Percentiles rank a stretch among this genome's conserved stretches.
These are phyloP conservation scores for Corymbia citriodora DNA, from an alignment of 441 rosid species.

Conservation along the genomic window DNA sequence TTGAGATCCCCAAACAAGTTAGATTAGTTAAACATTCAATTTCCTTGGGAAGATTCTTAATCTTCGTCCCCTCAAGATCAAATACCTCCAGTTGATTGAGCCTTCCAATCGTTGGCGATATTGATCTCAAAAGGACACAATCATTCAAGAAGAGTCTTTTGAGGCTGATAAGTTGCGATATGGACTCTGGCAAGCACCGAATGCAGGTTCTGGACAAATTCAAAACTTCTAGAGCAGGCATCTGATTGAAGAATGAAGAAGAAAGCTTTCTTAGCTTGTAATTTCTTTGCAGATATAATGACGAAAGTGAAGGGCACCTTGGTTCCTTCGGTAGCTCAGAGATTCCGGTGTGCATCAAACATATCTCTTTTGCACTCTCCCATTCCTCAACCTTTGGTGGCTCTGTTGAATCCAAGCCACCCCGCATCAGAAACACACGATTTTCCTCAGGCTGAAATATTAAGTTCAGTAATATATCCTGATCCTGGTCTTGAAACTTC, in stretches of 20 bases:
- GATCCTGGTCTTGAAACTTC: not conserved
- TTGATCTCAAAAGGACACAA: no score
- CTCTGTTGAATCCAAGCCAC: slow-evolving; percentile 12
- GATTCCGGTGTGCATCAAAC: slow-evolving; percentile 15
- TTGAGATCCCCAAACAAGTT: no score
- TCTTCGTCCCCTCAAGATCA: no score
- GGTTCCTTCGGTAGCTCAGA: slow-evolving; percentile 8
- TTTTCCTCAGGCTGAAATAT: not conserved
- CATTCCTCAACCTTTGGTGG: slow-evolving; percentile 17
- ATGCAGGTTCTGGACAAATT: slow-evolving; percentile 15
- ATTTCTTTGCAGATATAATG: slow-evolving; percentile 25
- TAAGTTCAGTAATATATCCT: not conserved
- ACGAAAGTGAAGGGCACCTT: slow-evolving; percentile 8
- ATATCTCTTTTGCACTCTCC: slow-evolving; percentile 18
- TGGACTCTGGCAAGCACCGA: slow-evolving; percentile 10
- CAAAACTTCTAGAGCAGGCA: slow-evolving; percentile 14
- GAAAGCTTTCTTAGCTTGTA: slow-evolving; percentile 11
- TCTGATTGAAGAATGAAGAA: slow-evolving; percentile 1
- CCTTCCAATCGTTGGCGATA: no score
- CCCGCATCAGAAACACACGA: not conserved
- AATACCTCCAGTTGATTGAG: no score
- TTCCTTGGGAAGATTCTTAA: no score
- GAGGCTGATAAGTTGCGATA: no score
- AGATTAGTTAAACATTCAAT: no score
- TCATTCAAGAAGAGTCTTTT: no score